Base-by-base conservation (phyloP, 257 asterid species). In the Nicotiana attenuata region DNA sequence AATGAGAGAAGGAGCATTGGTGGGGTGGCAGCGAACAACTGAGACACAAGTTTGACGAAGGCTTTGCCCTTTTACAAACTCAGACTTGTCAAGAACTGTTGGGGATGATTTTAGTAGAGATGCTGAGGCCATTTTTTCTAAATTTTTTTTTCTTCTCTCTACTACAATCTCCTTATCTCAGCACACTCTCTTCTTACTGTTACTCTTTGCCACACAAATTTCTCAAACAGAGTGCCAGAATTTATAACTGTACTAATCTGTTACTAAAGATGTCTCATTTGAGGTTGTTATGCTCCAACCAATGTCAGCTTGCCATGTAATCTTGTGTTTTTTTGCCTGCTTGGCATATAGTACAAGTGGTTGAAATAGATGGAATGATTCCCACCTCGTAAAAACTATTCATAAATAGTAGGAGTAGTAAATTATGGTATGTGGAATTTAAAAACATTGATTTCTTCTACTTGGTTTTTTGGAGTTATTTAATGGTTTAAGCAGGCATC, bases 51-150 rank as follows among this genome's bases (percentile, higher is more conserved):
- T 80, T 69, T 90, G 97, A 81, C 97, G 96, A 81, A 93, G 89
- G 66, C 79, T 14, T 75, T 88, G 96, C 60, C 97, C 98, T 85
- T 92, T 94, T 10, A 93, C 85, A 33, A 93, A 94, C 56, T 94
- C 97, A 17, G 97, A 91, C 76, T 92, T 93, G 88, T 89, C 96
- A 65, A 94, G 89, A 67, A 92, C 96, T 4, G 50, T 41, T 41
- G 87, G 89, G 28, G 97, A 90, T 80, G 97, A 82, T 88, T 92
- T 94, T 88, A 94, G 92, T 81, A 94, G 95, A 79, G 98, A 93
- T 47, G 97, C 94, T 60, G 97, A 90, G 81, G 97, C 98, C 98
- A 94, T 94, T 88, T 86, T 79, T 83, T 11, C 55, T 33, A 35
- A 67, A n/a, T 50, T 61, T 6, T 53, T 53, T 31, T 9, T 24